These are phyloP conservation scores for Termitomyces sp. DNA, from an alignment of 768 basidiomycete genomes.

Conservation along the genomic window DNA sequence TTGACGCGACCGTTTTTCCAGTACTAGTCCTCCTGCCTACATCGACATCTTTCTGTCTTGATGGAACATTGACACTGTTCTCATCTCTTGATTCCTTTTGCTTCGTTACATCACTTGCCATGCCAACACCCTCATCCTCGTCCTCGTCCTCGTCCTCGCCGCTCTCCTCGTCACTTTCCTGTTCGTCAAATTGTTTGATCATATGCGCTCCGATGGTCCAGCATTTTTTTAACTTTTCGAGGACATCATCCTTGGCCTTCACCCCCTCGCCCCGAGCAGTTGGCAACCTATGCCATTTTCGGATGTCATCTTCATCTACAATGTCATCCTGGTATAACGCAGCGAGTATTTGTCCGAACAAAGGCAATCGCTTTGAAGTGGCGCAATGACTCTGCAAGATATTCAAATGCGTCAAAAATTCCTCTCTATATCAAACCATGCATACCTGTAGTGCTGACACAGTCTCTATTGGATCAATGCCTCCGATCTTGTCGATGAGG, in stretches of 20 bases:
- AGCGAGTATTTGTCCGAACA: slow-evolving; percentile 84
- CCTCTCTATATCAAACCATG: slow-evolving; percentile 5
- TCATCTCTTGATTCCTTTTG: not conserved
- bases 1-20: no score
- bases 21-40: not conserved
- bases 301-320: slow-evolving; percentile 84
- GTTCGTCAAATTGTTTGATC: slow-evolving; percentile 79
- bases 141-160: slow-evolving; percentile 6
- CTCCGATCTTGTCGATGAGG: slow-evolving; percentile 76
- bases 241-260: slow-evolving; percentile 26
- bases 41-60: no score
- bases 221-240: slow-evolving; percentile 58
- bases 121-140: not conserved
- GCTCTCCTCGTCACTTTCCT: slow-evolving; percentile 29
- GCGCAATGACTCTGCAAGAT: slow-evolving; percentile 56
- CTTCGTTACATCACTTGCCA: not conserved
- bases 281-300: slow-evolving; percentile 72
- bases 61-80: no score
- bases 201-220: slow-evolving; percentile 68
- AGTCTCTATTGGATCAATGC: slow-evolving; percentile 78
- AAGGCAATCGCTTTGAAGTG: slow-evolving; percentile 49
- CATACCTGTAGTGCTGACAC: slow-evolving; percentile 71
- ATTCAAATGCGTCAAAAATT: not conserved
- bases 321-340: slow-evolving; percentile 90
- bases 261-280: slow-evolving; percentile 46